Evolutionary conservation across 2,329 filamentous ascomycete genomes (phyloP).

Genomic region (Eutypella sp.): DNA sequence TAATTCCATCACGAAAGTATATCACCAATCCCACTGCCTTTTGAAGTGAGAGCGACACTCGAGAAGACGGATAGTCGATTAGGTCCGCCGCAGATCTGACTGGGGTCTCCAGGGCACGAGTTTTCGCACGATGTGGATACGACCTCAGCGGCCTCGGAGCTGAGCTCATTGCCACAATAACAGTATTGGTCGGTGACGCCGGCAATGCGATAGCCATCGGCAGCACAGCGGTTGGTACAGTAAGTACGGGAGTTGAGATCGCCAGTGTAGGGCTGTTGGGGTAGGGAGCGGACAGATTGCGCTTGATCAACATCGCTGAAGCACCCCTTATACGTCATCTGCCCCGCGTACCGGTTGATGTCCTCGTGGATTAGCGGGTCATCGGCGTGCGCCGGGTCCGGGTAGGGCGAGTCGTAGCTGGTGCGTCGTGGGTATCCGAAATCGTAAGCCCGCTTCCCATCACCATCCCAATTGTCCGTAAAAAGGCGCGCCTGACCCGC

Average conservation of each 20-base stretch:
- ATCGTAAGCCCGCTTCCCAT: constrained; percentile 4
- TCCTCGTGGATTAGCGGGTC: constrained; percentile 2
- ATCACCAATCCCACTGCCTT: too few species aligned
- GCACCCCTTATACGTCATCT: constrained; percentile 3
- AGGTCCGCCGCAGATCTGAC: constrained; percentile 3
- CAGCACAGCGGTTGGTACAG: constrained; percentile 1
- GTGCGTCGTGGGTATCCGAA: constrained; percentile 7
- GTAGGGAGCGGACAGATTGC: constrained; percentile 4
- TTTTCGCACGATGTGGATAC: constrained; percentile 4
- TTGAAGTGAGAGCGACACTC: not conserved
- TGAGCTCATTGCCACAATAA: constrained; percentile 6
- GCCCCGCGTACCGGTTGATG: constrained; percentile 1
- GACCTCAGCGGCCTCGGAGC: constrained; percentile 3
- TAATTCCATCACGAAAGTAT: too few species aligned
- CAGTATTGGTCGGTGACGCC: constrained; percentile 5
- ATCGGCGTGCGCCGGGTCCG: constrained; percentile 1
- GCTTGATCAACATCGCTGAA: constrained; percentile 4
- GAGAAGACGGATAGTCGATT: constrained; percentile 4
- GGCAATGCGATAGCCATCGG: constrained; percentile 1
- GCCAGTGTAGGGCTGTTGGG: constrained; percentile 2
- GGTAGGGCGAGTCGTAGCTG: constrained; percentile 7
- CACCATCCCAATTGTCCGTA: constrained; percentile 8
- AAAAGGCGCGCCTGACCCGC: constrained; percentile 10
- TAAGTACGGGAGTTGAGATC: constrained; percentile 3
- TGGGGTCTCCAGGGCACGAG: constrained; percentile 1